phyloP scores from a whole-genome alignment of 2,329 filamentous ascomycete species.

The Beauveria australis region DNA sequence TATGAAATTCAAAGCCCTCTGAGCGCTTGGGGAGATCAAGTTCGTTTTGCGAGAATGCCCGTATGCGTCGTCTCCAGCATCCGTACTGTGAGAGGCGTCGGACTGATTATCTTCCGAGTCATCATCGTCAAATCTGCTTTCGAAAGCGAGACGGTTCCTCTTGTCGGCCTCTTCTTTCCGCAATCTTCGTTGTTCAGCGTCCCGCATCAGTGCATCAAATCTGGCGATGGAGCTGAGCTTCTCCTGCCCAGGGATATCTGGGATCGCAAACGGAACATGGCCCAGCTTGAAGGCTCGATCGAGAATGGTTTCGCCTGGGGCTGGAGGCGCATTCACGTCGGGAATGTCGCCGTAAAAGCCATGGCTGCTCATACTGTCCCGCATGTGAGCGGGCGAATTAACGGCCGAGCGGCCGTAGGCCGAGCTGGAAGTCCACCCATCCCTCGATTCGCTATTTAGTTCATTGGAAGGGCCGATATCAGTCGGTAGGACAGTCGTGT shows the following conservation, averaged over 20 bases:
- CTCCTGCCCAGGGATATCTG: conserved; percentile 47
- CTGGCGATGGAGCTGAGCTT: conserved; percentile 56
- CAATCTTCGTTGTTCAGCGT: conserved; percentile 44
- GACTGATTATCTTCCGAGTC: conserved; percentile 33
- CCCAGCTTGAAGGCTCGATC: conserved; percentile 58
- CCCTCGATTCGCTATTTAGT: conserved; percentile 47
- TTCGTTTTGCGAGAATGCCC: conserved; percentile 18
- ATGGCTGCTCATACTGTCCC: conserved; percentile 47
- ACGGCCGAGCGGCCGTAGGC: conserved; percentile 50
- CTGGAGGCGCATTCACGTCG: conserved; percentile 42
- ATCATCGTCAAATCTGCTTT: conserved; percentile 45
- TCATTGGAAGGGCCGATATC: conserved; percentile 51
- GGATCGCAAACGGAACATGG: conserved; percentile 53
- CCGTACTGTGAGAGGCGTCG: conserved; percentile 31
- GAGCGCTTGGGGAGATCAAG: conserved; percentile 38
- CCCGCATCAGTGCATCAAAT: conserved; percentile 58
- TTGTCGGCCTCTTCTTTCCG: conserved; percentile 28
- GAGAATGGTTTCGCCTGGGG: conserved; percentile 56
- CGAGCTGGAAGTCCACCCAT: conserved; percentile 45
- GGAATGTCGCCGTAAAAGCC: conserved; percentile 29
- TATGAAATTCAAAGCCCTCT: conserved; percentile 44
- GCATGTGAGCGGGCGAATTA: conserved; percentile 46
- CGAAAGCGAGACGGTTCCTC: conserved; percentile 27
- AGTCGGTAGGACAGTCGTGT: conserved; percentile 41
- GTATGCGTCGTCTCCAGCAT: conserved; percentile 33